These are phyloP conservation scores for Fusarium sp. DNA, from an alignment of 2,329 filamentous ascomycete species.

Conservation along the genomic window DNA sequence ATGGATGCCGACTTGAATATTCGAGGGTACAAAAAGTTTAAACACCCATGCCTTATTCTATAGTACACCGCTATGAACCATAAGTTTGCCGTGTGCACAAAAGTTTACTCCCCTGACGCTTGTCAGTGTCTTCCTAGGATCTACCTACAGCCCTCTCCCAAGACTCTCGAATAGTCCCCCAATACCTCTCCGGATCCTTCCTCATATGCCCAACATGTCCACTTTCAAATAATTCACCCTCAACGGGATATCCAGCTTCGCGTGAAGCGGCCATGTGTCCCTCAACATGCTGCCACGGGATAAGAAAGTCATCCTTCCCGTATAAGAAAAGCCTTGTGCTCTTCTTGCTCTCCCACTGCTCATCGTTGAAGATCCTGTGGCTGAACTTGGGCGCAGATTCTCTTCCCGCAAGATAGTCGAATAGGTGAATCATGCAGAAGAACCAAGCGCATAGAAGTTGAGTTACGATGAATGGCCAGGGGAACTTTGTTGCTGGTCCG, in stretches of 20 bases:
- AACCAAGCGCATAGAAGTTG: neutral
- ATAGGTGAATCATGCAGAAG: neutral
- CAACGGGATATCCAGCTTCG: neutral
- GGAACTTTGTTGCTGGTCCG: neutral
- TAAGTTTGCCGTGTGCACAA: neutral
- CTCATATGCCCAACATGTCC: constrained; percentile 19
- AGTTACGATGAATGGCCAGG: neutral
- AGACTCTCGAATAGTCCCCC: neutral
- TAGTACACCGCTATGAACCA: too few relatives aligned
- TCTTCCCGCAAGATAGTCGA: neutral
- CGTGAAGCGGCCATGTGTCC: neutral
- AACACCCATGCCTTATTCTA: too few relatives aligned
- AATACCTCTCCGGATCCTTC: neutral
- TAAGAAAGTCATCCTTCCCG: neutral
- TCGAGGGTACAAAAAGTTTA: too few relatives aligned
- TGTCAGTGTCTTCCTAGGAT: neutral
- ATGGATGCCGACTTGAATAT: too few relatives aligned
- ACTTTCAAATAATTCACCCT: constrained; percentile 1
- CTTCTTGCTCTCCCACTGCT: constrained; percentile 1
- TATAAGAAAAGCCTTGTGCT: neutral
- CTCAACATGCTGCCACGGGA: constrained; percentile 9
- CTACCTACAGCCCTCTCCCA: neutral
- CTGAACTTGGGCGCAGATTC: constrained; percentile 5
- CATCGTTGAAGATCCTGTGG: constrained; percentile 1
- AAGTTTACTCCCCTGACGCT: neutral